phyloP scores from a whole-genome alignment of 345 rosid genomes.

The Raphanus raphanistrum region DNA sequence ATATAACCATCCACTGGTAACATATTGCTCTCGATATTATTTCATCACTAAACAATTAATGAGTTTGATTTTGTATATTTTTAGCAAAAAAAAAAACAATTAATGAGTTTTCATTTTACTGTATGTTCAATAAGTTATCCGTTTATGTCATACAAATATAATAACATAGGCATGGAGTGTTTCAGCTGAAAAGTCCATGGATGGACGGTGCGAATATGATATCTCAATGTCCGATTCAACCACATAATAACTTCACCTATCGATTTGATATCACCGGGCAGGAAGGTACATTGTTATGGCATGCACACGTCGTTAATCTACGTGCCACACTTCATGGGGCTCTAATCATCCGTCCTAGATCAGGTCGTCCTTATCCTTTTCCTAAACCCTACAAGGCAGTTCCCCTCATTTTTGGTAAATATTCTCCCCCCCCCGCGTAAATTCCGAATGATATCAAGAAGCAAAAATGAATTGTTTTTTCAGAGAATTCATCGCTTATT shows the following conservation, averaged over 20 bases:
- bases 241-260: slow-evolving; percentile 39
- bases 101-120: background rate
- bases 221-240: slow-evolving; percentile 50
- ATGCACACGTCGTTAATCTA: slow-evolving; percentile 36
- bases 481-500: no score
- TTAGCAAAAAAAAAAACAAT: no score
- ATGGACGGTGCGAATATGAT: slow-evolving; percentile 45
- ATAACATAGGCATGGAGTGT: slow-evolving; percentile 46
- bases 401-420: slow-evolving; percentile 29
- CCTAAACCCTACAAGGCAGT: slow-evolving; percentile 36
- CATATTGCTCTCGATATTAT: background rate
- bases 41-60: background rate
- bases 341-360: slow-evolving; percentile 46
- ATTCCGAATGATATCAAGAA: background rate
- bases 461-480: no score
- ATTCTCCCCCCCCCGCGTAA: background rate
- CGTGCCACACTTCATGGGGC: slow-evolving; percentile 53
- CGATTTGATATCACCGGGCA: slow-evolving; percentile 42
- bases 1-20: slow-evolving; percentile 84
- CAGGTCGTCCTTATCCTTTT: slow-evolving; percentile 29
- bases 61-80: no score
- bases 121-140: background rate
- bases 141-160: background rate
- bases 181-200: slow-evolving; percentile 43
- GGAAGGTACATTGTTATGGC: slow-evolving; percentile 56